Conservation (phyloP, 192 early-diverging fungal species). For the Coemansia nantahalensis region DNA sequence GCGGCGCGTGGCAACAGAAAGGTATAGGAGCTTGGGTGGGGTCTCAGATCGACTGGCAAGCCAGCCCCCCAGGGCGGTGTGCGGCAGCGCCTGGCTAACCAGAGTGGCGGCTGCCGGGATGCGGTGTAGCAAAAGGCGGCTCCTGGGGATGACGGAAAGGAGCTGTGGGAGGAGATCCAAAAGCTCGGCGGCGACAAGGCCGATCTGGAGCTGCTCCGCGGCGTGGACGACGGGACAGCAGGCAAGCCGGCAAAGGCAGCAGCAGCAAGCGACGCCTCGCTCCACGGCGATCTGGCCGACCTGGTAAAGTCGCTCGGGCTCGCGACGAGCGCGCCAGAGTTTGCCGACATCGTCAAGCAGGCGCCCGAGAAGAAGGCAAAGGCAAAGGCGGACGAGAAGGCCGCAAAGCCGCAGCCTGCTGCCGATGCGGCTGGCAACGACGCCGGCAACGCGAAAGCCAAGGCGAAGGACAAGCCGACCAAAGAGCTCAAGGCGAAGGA, state of each 20-base stretch:
- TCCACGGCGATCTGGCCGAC: constrained; percentile 31
- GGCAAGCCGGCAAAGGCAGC: constrained; percentile 16
- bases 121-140: background rate
- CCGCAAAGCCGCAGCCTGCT: constrained; percentile 4
- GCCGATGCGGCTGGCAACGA: background rate
- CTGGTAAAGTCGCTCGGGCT: constrained; percentile 46
- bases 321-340: constrained; percentile 22
- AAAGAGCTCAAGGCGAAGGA: background rate
- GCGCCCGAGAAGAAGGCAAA: constrained; percentile 17
- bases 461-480: background rate
- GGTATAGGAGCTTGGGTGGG: background rate
- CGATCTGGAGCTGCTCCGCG: constrained; percentile 59
- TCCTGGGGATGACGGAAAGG: constrained; percentile 6
- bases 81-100: too few species aligned
- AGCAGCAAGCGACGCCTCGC: constrained; percentile 13
- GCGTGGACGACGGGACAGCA: constrained; percentile 51
- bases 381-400: constrained; percentile 1
- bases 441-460: constrained; percentile 1
- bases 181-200: constrained; percentile 60
- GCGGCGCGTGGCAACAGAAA: constrained; percentile 14
- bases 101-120: too few species aligned
- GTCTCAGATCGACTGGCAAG: too few species aligned
- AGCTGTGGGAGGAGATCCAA: constrained; percentile 62
- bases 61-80: too few species aligned
- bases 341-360: constrained; percentile 23